Conservation (phyloP, 306 rosid species). For the Lupinus albus region DNA sequence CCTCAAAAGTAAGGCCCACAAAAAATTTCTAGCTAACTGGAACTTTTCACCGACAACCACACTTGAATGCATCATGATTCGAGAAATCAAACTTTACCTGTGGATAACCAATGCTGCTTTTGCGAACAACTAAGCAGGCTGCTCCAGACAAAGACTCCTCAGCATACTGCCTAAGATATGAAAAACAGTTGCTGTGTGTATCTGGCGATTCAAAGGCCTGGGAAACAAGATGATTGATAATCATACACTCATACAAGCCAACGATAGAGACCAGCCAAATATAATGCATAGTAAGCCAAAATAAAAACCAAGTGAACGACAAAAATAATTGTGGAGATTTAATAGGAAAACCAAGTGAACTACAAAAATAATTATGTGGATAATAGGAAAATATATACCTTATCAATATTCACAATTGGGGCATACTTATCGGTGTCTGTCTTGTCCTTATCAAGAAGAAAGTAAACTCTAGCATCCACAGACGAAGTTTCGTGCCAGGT, state of each 20-base stretch:
- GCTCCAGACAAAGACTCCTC: conserved; percentile 87
- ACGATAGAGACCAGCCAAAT: conserved; percentile 31
- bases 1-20: conserved; percentile 9
- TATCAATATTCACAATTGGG: conserved; percentile 86
- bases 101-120: conserved; percentile 88
- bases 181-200: conserved; percentile 72
- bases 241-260: no score
- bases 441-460: conserved; percentile 83
- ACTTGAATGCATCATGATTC: conserved; percentile 25
- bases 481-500: conserved; percentile 84
- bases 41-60: conserved; percentile 17
- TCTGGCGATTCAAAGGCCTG: conserved; percentile 98
- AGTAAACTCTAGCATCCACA: conserved; percentile 87
- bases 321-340: conserved; percentile 1
- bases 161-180: conserved; percentile 93
- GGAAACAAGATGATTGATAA: conserved; percentile 39
- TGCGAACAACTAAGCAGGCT: conserved; percentile 89
- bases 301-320: conserved; percentile 23
- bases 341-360: neutral
- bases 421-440: conserved; percentile 84
- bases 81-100: conserved; percentile 64
- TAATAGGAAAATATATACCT: conserved; percentile 57
- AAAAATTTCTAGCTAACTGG: conserved; percentile 14
- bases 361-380: conserved; percentile 13
- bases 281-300: conserved; percentile 12